A percentile compares a stretch with the other conserved stretches of the same genome.
These are phyloP conservation scores for Yamadazyma philogaea DNA, from an alignment of 805 yeast species.

Conservation along the genomic window DNA sequence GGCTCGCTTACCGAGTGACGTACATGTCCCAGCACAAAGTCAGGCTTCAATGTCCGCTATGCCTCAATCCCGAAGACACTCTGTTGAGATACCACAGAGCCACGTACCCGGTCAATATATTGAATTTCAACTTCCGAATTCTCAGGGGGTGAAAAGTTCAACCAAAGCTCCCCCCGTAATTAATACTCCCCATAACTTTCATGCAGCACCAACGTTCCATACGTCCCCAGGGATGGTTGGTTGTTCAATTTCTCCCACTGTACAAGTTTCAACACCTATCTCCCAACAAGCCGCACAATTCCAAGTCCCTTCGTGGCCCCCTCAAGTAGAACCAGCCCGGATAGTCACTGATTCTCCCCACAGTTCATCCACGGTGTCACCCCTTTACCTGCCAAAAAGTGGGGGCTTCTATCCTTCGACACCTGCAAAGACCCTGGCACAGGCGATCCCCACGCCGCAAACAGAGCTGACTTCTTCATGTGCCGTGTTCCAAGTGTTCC, in stretches of 20 bases:
- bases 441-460: constrained; percentile 7
- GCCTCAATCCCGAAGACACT: not conserved
- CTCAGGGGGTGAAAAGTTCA: no score
- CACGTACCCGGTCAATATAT: not conserved
- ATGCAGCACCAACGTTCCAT: no score
- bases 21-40: not conserved
- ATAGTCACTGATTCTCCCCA: not conserved
- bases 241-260: no score
- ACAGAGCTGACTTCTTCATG: constrained; percentile 1
- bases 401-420: not conserved
- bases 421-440: not conserved
- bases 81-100: not conserved
- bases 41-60: not conserved
- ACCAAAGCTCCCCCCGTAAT: no score
- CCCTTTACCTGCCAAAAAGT: not conserved
- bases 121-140: not conserved
- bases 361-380: not conserved
- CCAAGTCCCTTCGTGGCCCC: not conserved
- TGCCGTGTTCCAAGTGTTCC: not conserved
- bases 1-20: not conserved
- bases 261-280: not conserved
- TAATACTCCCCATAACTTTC: no score
- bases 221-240: no score
- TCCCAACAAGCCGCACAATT: not conserved
- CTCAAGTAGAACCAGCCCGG: not conserved